Conservation (phyloP, 441 rosid genomes). For the Gossypium davidsonii region DNA sequence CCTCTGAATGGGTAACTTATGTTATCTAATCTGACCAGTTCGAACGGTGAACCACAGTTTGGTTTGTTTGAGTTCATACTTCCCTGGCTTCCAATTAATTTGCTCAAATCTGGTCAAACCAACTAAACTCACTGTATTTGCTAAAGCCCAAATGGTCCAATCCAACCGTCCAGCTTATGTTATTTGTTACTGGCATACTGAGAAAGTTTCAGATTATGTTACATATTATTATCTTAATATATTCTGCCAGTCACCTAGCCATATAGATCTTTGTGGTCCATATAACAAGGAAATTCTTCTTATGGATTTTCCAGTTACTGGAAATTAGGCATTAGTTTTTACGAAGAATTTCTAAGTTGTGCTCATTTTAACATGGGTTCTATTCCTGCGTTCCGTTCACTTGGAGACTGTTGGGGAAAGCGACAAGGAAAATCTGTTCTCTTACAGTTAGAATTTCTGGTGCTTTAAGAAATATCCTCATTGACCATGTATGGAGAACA, state of each 20-base stretch:
- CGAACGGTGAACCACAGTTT: not conserved
- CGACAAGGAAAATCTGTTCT: not conserved
- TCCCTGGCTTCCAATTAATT: not conserved
- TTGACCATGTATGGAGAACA: not conserved
- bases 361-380: not conserved
- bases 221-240: not conserved
- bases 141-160: not conserved
- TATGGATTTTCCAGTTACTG: not conserved
- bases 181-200: not conserved
- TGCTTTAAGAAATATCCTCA: not conserved
- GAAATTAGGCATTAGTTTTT: not conserved
- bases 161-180: not conserved
- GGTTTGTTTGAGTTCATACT: not conserved
- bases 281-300: not conserved
- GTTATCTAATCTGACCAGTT: not conserved
- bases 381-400: not conserved
- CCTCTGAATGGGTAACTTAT: constrained; percentile 1
- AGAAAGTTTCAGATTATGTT: not conserved
- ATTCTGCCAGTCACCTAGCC: not conserved
- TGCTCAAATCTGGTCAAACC: not conserved
- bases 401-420: not conserved
- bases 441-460: not conserved
- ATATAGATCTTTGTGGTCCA: not conserved
- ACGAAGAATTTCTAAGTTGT: not conserved
- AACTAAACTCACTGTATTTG: not conserved